A percentile compares a stretch with the other conserved stretches of the same genome.
Conservation (phyloP, 169 alveolate genomes). For the Plasmodium cynomolgi region DNA sequence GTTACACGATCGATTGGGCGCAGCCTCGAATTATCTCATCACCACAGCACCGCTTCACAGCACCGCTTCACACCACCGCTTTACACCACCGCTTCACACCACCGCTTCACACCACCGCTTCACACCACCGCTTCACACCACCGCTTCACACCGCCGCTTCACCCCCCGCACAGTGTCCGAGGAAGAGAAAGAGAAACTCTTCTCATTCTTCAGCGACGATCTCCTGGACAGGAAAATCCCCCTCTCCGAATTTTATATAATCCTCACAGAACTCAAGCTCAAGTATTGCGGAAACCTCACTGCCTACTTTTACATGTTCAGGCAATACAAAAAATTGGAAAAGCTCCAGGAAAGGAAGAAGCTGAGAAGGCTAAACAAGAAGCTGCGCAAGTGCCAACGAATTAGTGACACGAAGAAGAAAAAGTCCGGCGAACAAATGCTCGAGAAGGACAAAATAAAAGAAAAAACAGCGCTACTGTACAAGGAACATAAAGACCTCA, state of each 20-base stretch:
- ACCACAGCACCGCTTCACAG: neutral
- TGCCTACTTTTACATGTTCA: slow-evolving; percentile 77
- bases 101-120: neutral
- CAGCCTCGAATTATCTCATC: neutral
- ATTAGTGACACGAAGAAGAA: slow-evolving; percentile 13
- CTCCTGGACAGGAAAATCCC: slow-evolving; percentile 70
- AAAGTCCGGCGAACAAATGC: slow-evolving; percentile 9
- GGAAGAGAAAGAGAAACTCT: slow-evolving; percentile 75
- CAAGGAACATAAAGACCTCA: slow-evolving; percentile 36
- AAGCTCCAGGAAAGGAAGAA: slow-evolving; percentile 8
- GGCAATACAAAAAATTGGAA: slow-evolving; percentile 43
- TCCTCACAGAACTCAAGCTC: slow-evolving; percentile 77
- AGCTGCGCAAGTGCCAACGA: slow-evolving; percentile 50
- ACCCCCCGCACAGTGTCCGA: slow-evolving; percentile 46
- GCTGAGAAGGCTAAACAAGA: slow-evolving; percentile 53
- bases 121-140: neutral
- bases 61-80: neutral
- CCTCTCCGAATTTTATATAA: slow-evolving; percentile 77
- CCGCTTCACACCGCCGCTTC: neutral
- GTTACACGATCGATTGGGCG: neutral
- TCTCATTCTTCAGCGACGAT: slow-evolving; percentile 78
- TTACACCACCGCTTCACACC: neutral
- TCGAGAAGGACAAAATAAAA: slow-evolving; percentile 15
- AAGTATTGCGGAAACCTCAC: slow-evolving; percentile 68
- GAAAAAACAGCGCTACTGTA: slow-evolving; percentile 42